phyloP scores from a whole-genome alignment of 371 early-diverging fungal species.

The Mortierella sp. region DNA sequence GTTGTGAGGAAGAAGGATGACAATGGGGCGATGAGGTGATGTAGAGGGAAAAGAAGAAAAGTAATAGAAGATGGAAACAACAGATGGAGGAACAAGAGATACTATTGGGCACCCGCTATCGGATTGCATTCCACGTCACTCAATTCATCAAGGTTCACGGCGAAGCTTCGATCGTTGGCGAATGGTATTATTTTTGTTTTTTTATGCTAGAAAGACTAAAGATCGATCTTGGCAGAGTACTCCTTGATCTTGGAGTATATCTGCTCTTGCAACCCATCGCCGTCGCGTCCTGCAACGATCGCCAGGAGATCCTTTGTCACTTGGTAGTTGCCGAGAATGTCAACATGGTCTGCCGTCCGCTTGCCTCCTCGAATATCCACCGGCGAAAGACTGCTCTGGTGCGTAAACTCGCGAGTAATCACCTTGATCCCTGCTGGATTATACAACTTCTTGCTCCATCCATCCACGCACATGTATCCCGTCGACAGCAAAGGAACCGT shows the following conservation, averaged over 20 bases:
- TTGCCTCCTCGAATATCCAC: slow-evolving; percentile 86
- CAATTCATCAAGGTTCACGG: too few relatives aligned
- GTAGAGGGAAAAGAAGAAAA: background rate
- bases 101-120: background rate
- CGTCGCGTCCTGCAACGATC: slow-evolving; percentile 56
- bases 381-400: slow-evolving; percentile 70
- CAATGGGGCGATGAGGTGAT: background rate
- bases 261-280: slow-evolving; percentile 51
- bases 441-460: slow-evolving; percentile 87
- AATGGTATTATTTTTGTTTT: background rate
- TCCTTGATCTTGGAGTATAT: slow-evolving; percentile 58
- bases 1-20: background rate
- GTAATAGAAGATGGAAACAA: background rate
- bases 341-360: slow-evolving; percentile 90
- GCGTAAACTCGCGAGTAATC: slow-evolving; percentile 83
- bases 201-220: slow-evolving; percentile 13
- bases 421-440: slow-evolving; percentile 88
- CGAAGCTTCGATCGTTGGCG: slow-evolving; percentile 8
- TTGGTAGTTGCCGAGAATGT: slow-evolving; percentile 86
- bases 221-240: slow-evolving; percentile 54
- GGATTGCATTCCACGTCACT: slow-evolving; percentile 4
- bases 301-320: slow-evolving; percentile 63
- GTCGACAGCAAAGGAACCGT: slow-evolving; percentile 92
- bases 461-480: slow-evolving; percentile 94
- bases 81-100: background rate